Evolutionary conservation across 2,329 filamentous ascomycete genomes (phyloP), one percentile per base, ranked within the genome.

Genomic region (Diaporthe citri): DNA sequence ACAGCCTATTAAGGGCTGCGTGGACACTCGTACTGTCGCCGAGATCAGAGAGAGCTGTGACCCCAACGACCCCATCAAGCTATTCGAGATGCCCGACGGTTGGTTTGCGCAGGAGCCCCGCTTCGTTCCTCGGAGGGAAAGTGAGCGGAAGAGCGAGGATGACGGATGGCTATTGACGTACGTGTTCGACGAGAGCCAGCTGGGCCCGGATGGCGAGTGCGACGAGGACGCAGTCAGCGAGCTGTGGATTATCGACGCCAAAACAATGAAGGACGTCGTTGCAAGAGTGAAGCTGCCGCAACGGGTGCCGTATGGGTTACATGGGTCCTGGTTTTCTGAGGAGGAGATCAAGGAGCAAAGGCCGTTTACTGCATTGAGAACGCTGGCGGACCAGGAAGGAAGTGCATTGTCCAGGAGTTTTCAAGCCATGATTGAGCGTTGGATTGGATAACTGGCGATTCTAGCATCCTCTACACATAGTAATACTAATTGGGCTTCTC

Each of bases 101-200:
- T 91, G 89, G 85, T 94, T 87, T 76, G 91, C 91, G 0, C 92
- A 94, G 79, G 93, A 94, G 81, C 89, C 92, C 1, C 87, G 90
- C 0, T 94, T 94, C 76, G 87, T 94, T 6, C 84, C 91, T 4
- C 82, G 88, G 1, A 43, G 36, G 10, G 69, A 62, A 17, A 59
- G 77, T 1, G 77, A 82, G 15, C 81, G 84, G 0, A 74, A 59
- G 0, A 80, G 78, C 0, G 93, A 94, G 80, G 92, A 94, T 77
- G 91, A 92, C 77, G 93, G 93, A 0, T 94, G 88, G 82, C 83
- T 94, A 0, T 83, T 94, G 6, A 92, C 90, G 60, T 94, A 93
- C 77, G 91, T 92, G 1, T 94, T 94, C 76, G 91, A 94, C 76
- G 93, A 94, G 78, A 85, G 86, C 1, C 92, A 94, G 79, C 83